Conservation (phyloP, 805 yeast species). For the Danielia oregonensis region DNA sequence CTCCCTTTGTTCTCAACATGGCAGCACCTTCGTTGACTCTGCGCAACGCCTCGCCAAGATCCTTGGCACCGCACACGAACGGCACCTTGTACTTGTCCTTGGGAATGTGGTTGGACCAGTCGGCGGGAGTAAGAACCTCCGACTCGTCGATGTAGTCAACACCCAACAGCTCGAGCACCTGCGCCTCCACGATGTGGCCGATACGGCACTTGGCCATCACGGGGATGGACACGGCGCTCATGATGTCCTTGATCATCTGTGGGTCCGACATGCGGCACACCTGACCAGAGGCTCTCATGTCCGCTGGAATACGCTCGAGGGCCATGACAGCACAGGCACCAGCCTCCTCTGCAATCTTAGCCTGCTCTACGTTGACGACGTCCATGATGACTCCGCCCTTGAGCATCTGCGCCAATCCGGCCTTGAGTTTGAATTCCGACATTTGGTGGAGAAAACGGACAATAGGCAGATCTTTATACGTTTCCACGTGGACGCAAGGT, state of each 20-base stretch:
- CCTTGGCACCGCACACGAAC: constrained; percentile 80
- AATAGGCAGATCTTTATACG: too few species aligned
- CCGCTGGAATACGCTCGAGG: constrained; percentile 79
- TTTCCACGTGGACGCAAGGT: too few species aligned
- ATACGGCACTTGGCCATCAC: constrained; percentile 87
- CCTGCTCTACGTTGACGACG: constrained; percentile 78
- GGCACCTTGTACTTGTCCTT: constrained; percentile 64
- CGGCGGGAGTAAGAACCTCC: constrained; percentile 83
- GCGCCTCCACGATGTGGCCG: constrained; percentile 82
- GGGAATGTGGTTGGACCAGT: constrained; percentile 58
- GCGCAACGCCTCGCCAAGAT: constrained; percentile 78
- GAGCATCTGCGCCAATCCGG: constrained; percentile 83
- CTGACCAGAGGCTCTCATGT: constrained; percentile 75
- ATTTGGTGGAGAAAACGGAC: constrained; percentile 8
- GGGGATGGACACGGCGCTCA: constrained; percentile 66
- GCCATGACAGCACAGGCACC: constrained; percentile 94
- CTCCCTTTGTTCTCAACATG: constrained; percentile 84
- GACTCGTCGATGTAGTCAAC: constrained; percentile 82
- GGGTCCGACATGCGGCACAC: constrained; percentile 89
- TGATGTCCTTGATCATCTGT: constrained; percentile 67
- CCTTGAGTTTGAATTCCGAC: constrained; percentile 52
- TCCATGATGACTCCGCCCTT: constrained; percentile 76
- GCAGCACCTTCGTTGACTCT: constrained; percentile 82
- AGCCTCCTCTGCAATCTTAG: constrained; percentile 72
- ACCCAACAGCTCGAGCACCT: constrained; percentile 64